A percentile compares a stretch with the other conserved stretches of the same genome.
These are phyloP conservation scores for Boletus pseudo-olivaceus DNA, from an alignment of 768 basidiomycete genomes.

Conservation along the genomic window DNA sequence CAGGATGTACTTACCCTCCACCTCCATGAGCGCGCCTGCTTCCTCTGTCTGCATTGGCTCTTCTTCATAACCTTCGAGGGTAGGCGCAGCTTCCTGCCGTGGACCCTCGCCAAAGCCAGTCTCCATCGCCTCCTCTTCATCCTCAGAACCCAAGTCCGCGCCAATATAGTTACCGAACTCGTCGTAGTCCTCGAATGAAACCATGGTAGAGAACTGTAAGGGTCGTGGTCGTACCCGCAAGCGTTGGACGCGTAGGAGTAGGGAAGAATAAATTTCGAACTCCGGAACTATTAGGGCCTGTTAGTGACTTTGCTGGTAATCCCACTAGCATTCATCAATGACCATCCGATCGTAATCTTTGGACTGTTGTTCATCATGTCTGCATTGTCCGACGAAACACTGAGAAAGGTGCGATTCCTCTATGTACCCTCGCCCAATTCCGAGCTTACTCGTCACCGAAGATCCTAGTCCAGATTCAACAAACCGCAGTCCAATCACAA, in stretches of 20 bases:
- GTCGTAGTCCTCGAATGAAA: conserved; percentile 74
- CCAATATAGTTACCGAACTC: conserved; percentile 99
- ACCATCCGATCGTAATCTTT: conserved; percentile 7
- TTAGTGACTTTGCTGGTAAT: not conserved
- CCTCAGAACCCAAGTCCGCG: conserved; percentile 86
- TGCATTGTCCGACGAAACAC: conserved; percentile 71
- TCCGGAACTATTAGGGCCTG: conserved; percentile 22
- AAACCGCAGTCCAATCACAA: conserved; percentile 84
- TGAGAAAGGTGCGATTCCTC: conserved; percentile 58
- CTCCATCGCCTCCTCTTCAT: conserved; percentile 51
- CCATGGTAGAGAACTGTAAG: conserved; percentile 35
- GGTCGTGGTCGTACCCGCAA: not conserved
- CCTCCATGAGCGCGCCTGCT: conserved; percentile 74
- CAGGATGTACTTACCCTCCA: conserved; percentile 58
- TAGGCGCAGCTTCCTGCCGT: conserved; percentile 41
- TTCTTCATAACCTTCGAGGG: conserved; percentile 84
- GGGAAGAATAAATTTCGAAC: conserved; percentile 32
- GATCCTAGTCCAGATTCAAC: conserved; percentile 92
- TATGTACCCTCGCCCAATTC: not conserved
- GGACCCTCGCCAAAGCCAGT: conserved; percentile 42
- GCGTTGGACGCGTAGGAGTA: conserved; percentile 21
- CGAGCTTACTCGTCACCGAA: conserved; percentile 34
- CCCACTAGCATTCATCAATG: conserved; percentile 5
- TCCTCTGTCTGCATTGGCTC: conserved; percentile 54
- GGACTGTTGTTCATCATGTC: conserved; percentile 38